phyloP scores from a whole-genome alignment of 352 stramenopile species.

The Phytophthora capsici region DNA sequence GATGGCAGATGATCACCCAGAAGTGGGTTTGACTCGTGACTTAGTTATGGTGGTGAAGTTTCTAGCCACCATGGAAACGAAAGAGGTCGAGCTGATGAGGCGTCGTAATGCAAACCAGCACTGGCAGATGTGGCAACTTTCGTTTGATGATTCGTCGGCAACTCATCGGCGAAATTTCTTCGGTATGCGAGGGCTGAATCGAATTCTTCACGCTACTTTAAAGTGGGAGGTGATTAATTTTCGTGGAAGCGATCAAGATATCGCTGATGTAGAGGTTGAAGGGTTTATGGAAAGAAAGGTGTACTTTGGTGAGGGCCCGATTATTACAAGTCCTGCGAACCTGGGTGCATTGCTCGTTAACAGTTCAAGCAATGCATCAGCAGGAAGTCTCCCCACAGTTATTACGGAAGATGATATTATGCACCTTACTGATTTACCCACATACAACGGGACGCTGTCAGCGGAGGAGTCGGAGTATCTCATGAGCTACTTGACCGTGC shows the following conservation, averaged over 20 bases:
- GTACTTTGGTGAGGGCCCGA: constrained; percentile 87
- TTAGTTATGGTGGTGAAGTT: constrained; percentile 90
- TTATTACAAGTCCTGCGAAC: constrained; percentile 83
- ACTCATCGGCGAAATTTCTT: constrained; percentile 84
- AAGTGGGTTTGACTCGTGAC: constrained; percentile 81
- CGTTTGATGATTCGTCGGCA: constrained; percentile 85
- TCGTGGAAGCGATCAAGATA: constrained; percentile 88
- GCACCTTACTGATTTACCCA: constrained; percentile 95
- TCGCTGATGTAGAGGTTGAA: constrained; percentile 88
- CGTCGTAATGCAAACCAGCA: constrained; percentile 72
- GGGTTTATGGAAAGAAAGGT: constrained; percentile 90
- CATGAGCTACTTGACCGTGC: constrained; percentile 98
- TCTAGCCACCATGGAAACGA: constrained; percentile 90
- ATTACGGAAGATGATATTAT: constrained; percentile 98
- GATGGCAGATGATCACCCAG: constrained; percentile 82
- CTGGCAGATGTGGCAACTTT: constrained; percentile 91
- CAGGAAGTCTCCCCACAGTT: constrained; percentile 44
- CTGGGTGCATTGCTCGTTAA: constrained; percentile 64
- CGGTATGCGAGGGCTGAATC: constrained; percentile 68
- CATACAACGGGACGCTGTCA: constrained; percentile 96
- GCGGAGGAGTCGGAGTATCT: constrained; percentile 97
- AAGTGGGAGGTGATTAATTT: constrained; percentile 92
- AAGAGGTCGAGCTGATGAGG: constrained; percentile 89
- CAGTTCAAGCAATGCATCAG: constrained; percentile 48
- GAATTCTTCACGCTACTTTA: constrained; percentile 65